Base-by-base conservation (phyloP, 257 asterid genomes). In the Solanum boliviense region DNA sequence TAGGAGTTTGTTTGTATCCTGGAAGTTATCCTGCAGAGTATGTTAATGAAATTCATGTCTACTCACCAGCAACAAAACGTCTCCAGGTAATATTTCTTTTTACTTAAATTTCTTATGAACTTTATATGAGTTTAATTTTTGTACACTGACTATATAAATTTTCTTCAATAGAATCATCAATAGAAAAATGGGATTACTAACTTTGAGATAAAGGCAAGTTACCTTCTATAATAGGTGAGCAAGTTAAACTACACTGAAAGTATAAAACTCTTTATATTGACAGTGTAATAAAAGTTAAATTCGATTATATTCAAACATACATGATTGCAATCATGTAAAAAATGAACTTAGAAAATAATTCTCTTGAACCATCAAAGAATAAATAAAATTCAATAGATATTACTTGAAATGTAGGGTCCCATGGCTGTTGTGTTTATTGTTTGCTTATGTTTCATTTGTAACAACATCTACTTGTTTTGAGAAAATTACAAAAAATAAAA, bases 11-110 rank as follows among this genome's bases (percentile, higher is more conserved):
- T 44, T 76, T 82, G 2, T 18, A 38, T 1, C 31, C 41, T 13
- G 85, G 86, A 15, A 79, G 84, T 41, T 52, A 72, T 27, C 87
- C 93, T 5, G 92, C 91, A 0, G 87, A 87, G 20, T 87, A 82
- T 41, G 29, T 88, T 32, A 48, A 70, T 18, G 76, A 87, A 12
- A 76, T 90, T 68, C 76, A 38, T 21, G 91, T 90, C 1, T 70
- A 83, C 32, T 90, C 91, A 4, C 79, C 91, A 4, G 21, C 65
- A 8, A 58, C 84, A 7, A 71, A 34, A n/a, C 89, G 87, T 4
- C 62, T 67, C 48, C 27, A 87, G 92, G 91, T 90, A 83, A 78
- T 2, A 1, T 5, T 25, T 78, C 29, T 78, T 41, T 15, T 39
- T 13, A 76, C n/a, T 78, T 41, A 13, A 70, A 41, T 78, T 58